Percentiles rank a stretch among this genome's conserved stretches.
phyloP scores from a whole-genome alignment of 371 early-diverging fungal species.

The Mortierella sp. region DNA sequence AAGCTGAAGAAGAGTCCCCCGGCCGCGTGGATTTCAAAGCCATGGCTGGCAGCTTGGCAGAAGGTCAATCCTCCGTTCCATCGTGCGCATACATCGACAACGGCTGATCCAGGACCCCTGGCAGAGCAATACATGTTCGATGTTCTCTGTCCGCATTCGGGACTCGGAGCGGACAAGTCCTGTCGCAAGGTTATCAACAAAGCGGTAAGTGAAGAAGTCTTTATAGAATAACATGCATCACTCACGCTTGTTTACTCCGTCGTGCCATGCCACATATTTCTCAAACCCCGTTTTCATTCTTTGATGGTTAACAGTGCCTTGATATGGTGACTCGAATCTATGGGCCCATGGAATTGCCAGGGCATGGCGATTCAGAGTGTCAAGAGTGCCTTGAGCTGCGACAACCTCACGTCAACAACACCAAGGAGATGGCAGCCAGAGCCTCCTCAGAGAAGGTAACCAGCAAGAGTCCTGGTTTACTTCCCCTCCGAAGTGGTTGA shows the following conservation, averaged over 20 bases:
- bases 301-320: conserved; percentile 16
- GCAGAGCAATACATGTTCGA: conserved; percentile 23
- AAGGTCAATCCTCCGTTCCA: conserved; percentile 42
- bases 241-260: not conserved
- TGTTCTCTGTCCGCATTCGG: conserved; percentile 39
- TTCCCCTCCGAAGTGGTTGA: too few species aligned
- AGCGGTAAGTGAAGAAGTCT: conserved; percentile 18
- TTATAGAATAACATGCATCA: not conserved
- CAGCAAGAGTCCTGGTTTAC: too few species aligned
- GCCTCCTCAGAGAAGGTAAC: conserved; percentile 47
- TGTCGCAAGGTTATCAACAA: conserved; percentile 32
- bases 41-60: conserved; percentile 50
- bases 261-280: not conserved
- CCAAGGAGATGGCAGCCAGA: conserved; percentile 8
- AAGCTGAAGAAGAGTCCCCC: conserved; percentile 18
- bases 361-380: conserved; percentile 20
- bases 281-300: not conserved
- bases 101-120: conserved; percentile 38
- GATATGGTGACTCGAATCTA: conserved; percentile 19
- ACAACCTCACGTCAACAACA: conserved; percentile 4
- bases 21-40: conserved; percentile 45
- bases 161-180: conserved; percentile 27
- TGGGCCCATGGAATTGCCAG: conserved; percentile 28
- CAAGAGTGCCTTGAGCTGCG: conserved; percentile 15
- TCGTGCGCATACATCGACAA: not conserved